Conservation (phyloP, 129 eudicot species). For the Lactuca saligna region DNA sequence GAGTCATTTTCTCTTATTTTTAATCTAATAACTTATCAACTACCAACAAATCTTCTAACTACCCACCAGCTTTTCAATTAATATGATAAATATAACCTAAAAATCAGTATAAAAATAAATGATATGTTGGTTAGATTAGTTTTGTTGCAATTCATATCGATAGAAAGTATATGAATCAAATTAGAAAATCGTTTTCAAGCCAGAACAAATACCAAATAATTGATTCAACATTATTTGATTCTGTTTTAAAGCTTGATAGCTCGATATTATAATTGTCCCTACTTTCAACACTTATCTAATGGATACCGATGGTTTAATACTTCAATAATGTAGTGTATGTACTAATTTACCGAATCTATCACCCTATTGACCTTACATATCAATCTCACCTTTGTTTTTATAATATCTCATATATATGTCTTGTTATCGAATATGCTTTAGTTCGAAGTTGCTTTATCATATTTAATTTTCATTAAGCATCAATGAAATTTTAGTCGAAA, state of each 20-base stretch:
- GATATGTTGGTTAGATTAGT: background rate
- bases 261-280: background rate
- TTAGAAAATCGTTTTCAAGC: background rate
- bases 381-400: background rate
- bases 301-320: background rate
- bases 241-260: background rate
- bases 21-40: too few species aligned
- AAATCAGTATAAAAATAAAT: too few species aligned
- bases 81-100: too few species aligned
- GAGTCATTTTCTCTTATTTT: too few species aligned
- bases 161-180: too few species aligned
- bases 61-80: too few species aligned
- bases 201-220: background rate
- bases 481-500: too few species aligned
- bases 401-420: background rate
- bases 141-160: background rate
- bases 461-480: too few species aligned
- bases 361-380: background rate
- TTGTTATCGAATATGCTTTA: background rate
- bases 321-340: background rate
- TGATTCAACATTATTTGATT: background rate
- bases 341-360: background rate
- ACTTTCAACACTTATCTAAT: background rate
- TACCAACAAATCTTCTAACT: too few species aligned
- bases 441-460: background rate